Evolutionary conservation across 805 yeast genomes (phyloP).

Genomic region (Ogataea thermomethanolica): DNA sequence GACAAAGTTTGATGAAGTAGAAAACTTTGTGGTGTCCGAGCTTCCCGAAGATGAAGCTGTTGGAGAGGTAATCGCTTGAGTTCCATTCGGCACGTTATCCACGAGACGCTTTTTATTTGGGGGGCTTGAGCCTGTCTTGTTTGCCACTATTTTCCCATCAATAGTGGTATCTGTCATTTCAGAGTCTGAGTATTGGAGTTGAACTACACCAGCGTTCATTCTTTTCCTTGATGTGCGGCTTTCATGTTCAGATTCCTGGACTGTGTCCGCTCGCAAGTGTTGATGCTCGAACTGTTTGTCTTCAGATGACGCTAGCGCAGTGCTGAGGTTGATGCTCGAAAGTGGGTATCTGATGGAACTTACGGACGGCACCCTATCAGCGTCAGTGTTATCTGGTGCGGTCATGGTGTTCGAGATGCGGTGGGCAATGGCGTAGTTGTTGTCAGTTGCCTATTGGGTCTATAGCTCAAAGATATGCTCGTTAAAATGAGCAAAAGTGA

Average conservation of each 20-base stretch:
- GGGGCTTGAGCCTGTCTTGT: constrained; percentile 17
- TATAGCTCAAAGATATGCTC: too few species aligned
- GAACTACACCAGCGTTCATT: constrained; percentile 15
- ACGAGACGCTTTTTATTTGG: constrained; percentile 23
- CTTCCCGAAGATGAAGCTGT: constrained; percentile 14
- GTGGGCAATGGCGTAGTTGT: constrained; percentile 8
- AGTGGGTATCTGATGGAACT: constrained; percentile 10
- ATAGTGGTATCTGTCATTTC: constrained; percentile 20
- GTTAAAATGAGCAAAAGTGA: neutral
- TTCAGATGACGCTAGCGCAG: constrained; percentile 14
- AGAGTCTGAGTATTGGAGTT: constrained; percentile 12
- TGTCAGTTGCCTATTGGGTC: neutral
- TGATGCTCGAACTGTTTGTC: neutral
- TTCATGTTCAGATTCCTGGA: constrained; percentile 2
- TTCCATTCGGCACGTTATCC: constrained; percentile 5
- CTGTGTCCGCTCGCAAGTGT: neutral
- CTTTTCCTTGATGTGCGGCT: constrained; percentile 16
- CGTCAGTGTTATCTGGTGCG: neutral
- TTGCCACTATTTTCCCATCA: constrained; percentile 12
- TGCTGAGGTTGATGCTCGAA: constrained; percentile 10
- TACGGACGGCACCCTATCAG: neutral
- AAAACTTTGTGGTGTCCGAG: constrained; percentile 13
- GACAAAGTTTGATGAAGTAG: constrained; percentile 12
- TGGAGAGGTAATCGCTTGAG: constrained; percentile 16
- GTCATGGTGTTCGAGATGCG: neutral